phyloP scores from a whole-genome alignment of 2,329 filamentous ascomycete genomes.

The Fusarium sp. region DNA sequence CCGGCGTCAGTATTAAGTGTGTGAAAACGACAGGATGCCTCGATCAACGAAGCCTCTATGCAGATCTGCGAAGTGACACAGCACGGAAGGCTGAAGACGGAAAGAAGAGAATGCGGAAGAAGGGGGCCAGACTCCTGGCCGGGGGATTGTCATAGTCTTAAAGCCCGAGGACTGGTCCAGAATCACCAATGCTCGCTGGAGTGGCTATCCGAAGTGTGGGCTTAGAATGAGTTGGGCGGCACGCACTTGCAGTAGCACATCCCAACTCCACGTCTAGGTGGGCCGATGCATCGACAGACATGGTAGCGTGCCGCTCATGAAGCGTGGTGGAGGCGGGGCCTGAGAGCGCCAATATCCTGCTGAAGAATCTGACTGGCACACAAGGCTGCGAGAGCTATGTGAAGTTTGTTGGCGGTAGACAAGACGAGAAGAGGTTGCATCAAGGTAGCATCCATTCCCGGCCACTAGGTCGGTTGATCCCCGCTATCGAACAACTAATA shows the following conservation, averaged over 20 bases:
- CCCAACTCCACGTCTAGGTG: slow-evolving; percentile 33
- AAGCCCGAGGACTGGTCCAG: slow-evolving; percentile 35
- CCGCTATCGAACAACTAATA: slow-evolving; percentile 37
- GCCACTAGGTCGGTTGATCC: slow-evolving; percentile 34
- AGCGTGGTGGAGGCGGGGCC: slow-evolving; percentile 25
- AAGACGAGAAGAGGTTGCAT: slow-evolving; percentile 33
- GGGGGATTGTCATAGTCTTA: slow-evolving; percentile 43
- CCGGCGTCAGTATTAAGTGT: slow-evolving; percentile 48
- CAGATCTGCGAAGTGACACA: slow-evolving; percentile 42
- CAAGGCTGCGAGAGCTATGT: slow-evolving; percentile 29
- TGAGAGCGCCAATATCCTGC: slow-evolving; percentile 30
- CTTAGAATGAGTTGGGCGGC: slow-evolving; percentile 29
- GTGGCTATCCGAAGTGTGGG: slow-evolving; percentile 40
- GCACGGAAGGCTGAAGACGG: slow-evolving; percentile 43
- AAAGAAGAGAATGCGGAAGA: slow-evolving; percentile 50
- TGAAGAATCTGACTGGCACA: slow-evolving; percentile 38
- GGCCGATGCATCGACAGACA: slow-evolving; percentile 38
- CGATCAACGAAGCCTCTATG: slow-evolving; percentile 56
- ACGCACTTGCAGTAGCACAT: slow-evolving; percentile 41
- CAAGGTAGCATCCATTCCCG: slow-evolving; percentile 35
- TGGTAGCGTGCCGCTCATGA: slow-evolving; percentile 20
- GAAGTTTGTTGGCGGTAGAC: slow-evolving; percentile 32
- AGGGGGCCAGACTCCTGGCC: slow-evolving; percentile 43
- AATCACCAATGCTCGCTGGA: slow-evolving; percentile 24
- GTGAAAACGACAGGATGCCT: slow-evolving; percentile 54